Base-by-base conservation (phyloP, 371 early-diverging fungal species). In the Rhizopus delemar region DNA sequence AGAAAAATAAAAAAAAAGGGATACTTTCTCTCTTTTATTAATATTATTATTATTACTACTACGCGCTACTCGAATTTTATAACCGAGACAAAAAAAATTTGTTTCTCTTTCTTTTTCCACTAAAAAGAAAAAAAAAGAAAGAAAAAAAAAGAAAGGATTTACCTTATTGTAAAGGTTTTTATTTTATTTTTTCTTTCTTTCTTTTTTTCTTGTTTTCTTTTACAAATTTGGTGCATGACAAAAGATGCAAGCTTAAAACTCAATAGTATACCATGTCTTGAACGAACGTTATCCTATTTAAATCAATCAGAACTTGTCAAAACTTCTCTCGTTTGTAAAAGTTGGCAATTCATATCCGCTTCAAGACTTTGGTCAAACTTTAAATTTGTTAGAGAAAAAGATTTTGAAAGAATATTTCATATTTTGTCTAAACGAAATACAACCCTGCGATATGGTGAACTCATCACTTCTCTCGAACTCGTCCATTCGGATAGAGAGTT, bases 381-480 rank as follows among this genome's bases (percentile, higher is more conserved):
- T 53, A 75, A 69, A 51, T 73, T 78, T 61, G 61, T 67, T 9
- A 67, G 69, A 53, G 70, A 71, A 46, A 58, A 66, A 64, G 76
- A 75, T 8, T 78, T 75, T 50, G 79, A 78, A 58, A 64, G 74
- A 51, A 69, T 70, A 43, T 78, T 78, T 58, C 58, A 68, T 39
- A 68, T 75, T 32, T 56, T 78, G 22, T 59, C 79, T n/a, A 67
- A 63, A 33, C 61, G 56, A 33, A 68, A 59, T 50, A 61, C 70
- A 2, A 49, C 64, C 3, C 51, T 51, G n/a, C 63, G 58, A 4
- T 75, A 78, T 53, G 74, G 74, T 16, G 53, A 56, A 6, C 69
- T 57, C 51, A 71, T 78, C 57, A 69, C 68, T 22, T 53, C 65
- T 36, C 51, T 78, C 8, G 74, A 75, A 39, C 66, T 78, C 29